A percentile compares a stretch with the other conserved stretches of the same genome.
phyloP scores from a whole-genome alignment of 306 rosid species.

The Fragaria vesca region DNA sequence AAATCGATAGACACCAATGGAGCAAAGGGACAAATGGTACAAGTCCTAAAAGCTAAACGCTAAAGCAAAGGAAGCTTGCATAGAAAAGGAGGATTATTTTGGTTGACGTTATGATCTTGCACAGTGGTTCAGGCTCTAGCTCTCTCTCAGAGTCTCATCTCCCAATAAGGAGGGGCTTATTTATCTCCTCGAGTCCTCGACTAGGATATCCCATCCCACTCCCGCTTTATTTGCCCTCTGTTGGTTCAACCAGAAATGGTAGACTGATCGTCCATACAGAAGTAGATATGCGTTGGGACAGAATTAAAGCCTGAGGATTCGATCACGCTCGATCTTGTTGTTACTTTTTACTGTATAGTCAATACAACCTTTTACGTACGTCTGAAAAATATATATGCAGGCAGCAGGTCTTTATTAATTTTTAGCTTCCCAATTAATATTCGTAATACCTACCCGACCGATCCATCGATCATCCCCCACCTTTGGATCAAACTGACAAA shows the following conservation, averaged over 20 bases:
- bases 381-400: neutral
- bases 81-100: neutral
- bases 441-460: neutral
- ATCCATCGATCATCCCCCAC: neutral
- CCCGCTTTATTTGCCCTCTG: neutral
- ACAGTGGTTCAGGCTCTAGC: neutral
- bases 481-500: neutral
- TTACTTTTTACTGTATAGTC: neutral
- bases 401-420: neutral
- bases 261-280: neutral
- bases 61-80: neutral
- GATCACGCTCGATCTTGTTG: neutral
- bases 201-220: neutral
- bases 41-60: neutral
- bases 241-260: constrained; percentile 4
- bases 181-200: neutral
- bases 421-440: neutral
- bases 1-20: neutral
- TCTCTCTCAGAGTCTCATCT: neutral
- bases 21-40: neutral
- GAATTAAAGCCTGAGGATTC: neutral
- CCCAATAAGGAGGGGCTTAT: neutral
- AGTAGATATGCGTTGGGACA: neutral
- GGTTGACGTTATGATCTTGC: neutral
- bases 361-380: neutral